Evolutionary conservation across 805 yeast genomes (phyloP), one percentile per base, ranked within the genome.

Genomic region (Starmerella bacillaris): DNA sequence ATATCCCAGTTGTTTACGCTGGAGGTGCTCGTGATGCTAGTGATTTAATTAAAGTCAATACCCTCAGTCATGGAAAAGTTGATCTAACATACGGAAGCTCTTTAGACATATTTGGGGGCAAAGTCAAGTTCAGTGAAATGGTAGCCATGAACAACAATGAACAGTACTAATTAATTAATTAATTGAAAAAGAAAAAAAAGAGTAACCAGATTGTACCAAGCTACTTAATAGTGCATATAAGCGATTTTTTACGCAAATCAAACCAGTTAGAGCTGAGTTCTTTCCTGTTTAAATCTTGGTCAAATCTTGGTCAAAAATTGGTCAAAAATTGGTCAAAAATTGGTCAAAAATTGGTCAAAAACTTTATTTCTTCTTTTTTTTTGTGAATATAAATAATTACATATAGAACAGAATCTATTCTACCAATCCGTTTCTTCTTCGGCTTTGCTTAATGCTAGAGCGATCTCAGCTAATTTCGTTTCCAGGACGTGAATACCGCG

Each of bases 31-130:
- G 71, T 47, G 67, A 68, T 52, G 51, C 78, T 0, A 54, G 57
- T 0, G 99, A 89, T 52, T 63, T 89, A 42, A 62, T 58, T 4
- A 58, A 65, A 18, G 96, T 89, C 2, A 55, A 72, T 7, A 41
- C 53, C 30, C 58, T 89, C 49, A 80, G 94, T 51, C 49, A 57
- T 2, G 93, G 93, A 3, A 75, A 68, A 48, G 94, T 89, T 11
- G 96, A 89, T 52, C 61, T 89, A 51, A 89, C 98, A 0, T 84
- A 60, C 50, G 99, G 99, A 2, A 78, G 92, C 52, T 77, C 95
- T 0, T 58, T 89, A 36, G 98, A 89, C 53, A 80, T 89, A 8
- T 89, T 86, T 61, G 99, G 99, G 1, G 99, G 99, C 0, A 53
- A 57, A 4, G 94, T 89, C 24, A 70, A 62, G 48, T 83, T 82